Base-by-base conservation (phyloP, 257 asterid species). In the Nicotiana noctiflora region DNA sequence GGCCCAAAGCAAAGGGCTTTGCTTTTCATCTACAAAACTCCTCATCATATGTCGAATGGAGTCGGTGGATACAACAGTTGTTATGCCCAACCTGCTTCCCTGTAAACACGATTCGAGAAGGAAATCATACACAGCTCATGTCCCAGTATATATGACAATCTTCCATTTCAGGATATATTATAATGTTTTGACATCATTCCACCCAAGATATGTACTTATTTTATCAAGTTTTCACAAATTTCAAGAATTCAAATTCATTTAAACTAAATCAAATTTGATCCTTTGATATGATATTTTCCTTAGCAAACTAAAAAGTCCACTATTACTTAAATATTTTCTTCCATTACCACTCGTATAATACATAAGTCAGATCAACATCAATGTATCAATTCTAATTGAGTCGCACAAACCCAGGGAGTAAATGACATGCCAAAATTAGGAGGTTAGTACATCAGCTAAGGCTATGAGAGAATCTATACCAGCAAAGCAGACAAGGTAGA, bases 31-130 rank as follows among this genome's bases (percentile, higher is more conserved):
- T 37, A 94, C 98, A 85, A 94, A 96, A 85, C 99, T 96, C 86
- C 99, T 87, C 99, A 96, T 94, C 99, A 96, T 96, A 88, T 96
- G 99, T 80, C 99, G 90, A 85, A 96, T 92, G n/a, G 99, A 96
- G 87, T 96, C 99, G 0, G 99, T 96, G 75, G 99, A 96, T 84
- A 96, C 81, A 74, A 96, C 97, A n/a, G 98, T 96, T 25, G 99
- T 96, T 75, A 96, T 89, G 65, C 99, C 99, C 89, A 96, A 83
- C 90, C 99, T 92, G 93, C 98, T 88, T 64, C 92, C 99, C 99
- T 96, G 90, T 83, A 87, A 63, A 82, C 34, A 81, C 31, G 23
- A 81, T 66, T 80, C 63, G 51, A 40, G 46, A 59, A 77, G 23
- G 37, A 72, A 7, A 72, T 72, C 25, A 74, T 74, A 14, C 40